Base-by-base conservation (phyloP, 768 basidiomycete species). In the Podaxis sp. region DNA sequence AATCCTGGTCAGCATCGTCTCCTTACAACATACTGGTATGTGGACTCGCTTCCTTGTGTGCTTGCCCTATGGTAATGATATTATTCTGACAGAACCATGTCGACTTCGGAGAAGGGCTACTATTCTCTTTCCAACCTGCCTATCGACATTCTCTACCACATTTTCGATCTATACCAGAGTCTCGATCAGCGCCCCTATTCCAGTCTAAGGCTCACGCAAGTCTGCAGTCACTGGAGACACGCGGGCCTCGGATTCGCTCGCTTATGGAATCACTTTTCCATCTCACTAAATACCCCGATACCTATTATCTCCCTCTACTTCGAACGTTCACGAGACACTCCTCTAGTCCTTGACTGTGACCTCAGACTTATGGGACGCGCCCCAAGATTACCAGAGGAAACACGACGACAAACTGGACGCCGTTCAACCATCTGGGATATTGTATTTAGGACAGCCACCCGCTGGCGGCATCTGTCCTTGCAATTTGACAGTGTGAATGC, bases 151-250 rank as follows among this genome's bases (percentile, higher is more conserved):
- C n/a, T 46, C 19, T 46, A 46, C 44, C 15, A n/a, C 44, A 9
- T 46, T 3, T 46, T 46, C 44, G 44, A 46, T 19, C 17, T 46
- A 22, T 46, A 46, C 19, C 44, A 46, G 44, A 46, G n/a, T n/a
- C 12, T 46, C 5, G 46, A 40, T 3, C 54, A 3, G 19, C 39
- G 13, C 30, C 48, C 24, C 28, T 61, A 33, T 38, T 64, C 65
- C 8, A 62, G 68, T 49, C 44, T 68, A 13, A 52, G 39, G 7
- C 36, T 70, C 24, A 66, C 68, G 6, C 69, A 69, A 49, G 65
- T 71, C 17, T 70, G 68, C 38, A 64, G 63, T 17, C 64, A 68
- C 51, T 71, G 70, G 70, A 67, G 66, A 26, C 22, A 57, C n/a
- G 55, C 67, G 2, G 64, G 65, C 19, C 54, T 66, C 30, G 52